phyloP scores from a whole-genome alignment of 306 rosid genomes.

The Crotalaria pallida region DNA sequence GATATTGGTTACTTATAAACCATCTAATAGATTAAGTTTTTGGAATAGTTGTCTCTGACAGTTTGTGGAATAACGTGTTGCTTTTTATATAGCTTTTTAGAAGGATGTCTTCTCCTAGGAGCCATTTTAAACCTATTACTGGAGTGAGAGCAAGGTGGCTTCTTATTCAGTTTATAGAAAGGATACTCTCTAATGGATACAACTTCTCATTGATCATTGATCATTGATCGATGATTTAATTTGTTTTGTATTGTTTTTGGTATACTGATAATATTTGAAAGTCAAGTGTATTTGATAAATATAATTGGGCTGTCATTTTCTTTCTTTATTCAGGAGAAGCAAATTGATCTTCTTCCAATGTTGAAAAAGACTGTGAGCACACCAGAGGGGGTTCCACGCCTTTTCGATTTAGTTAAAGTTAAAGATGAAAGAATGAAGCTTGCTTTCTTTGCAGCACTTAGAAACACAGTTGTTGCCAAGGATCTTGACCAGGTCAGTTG shows the following conservation, averaged over 20 bases:
- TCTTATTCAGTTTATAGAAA: not conserved
- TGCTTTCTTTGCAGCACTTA: conserved; percentile 75
- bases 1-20: too few species aligned
- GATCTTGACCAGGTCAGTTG: conserved; percentile 85
- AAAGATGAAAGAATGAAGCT: conserved; percentile 83
- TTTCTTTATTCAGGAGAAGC: conserved; percentile 69
- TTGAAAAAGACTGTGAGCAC: conserved; percentile 53
- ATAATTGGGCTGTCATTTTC: not conserved
- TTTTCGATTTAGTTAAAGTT: conserved; percentile 78
- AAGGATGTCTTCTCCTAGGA: not conserved
- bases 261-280: not conserved
- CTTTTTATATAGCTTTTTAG: not conserved
- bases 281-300: not conserved
- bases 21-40: not conserved
- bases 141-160: conserved; percentile 5
- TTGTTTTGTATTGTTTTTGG: not conserved
- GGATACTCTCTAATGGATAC: not conserved
- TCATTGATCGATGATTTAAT: not conserved
- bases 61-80: too few species aligned
- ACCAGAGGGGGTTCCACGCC: conserved; percentile 92
- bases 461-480: conserved; percentile 80
- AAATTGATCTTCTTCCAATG: conserved; percentile 56
- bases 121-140: not conserved
- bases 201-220: not conserved
- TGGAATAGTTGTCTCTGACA: not conserved